Conservation (phyloP, 768 basidiomycete genomes). For the Trametes coccinea region DNA sequence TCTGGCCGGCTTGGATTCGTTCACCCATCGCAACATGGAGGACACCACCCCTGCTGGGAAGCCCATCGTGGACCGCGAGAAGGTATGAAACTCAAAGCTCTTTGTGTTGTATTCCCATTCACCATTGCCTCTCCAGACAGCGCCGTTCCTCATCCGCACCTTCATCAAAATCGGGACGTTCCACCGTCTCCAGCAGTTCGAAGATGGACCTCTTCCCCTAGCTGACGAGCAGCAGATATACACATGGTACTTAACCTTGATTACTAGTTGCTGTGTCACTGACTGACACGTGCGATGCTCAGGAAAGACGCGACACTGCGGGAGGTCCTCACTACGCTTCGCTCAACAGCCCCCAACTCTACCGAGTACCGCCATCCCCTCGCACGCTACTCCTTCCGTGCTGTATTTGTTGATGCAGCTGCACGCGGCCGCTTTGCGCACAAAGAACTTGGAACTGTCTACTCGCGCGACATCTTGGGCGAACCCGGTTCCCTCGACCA, state of each 20-base stretch:
- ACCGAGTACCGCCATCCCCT: conserved; percentile 80
- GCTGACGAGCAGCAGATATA: conserved; percentile 83
- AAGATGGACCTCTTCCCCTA: conserved; percentile 73
- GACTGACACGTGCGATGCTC: neutral
- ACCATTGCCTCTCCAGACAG: conserved; percentile 46
- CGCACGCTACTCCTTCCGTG: conserved; percentile 78
- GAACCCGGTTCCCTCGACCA: conserved; percentile 65
- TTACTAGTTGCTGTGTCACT: neutral
- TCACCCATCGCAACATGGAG: conserved; percentile 31
- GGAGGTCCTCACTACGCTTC: conserved; percentile 76
- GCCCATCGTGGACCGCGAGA: conserved; percentile 56
- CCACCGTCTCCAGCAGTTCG: conserved; percentile 72
- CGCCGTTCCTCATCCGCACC: conserved; percentile 79
- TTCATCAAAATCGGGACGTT: conserved; percentile 83
- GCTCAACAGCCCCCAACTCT: conserved; percentile 65
- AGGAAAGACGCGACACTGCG: conserved; percentile 85
- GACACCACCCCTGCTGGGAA: conserved; percentile 45
- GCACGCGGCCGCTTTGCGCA: conserved; percentile 70
- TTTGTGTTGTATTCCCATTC: neutral
- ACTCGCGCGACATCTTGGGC: conserved; percentile 82
- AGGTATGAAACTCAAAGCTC: conserved; percentile 26
- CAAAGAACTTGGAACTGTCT: conserved; percentile 81
- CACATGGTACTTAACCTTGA: conserved; percentile 59
- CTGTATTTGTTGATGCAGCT: conserved; percentile 73
- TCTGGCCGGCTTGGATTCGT: neutral